A percentile compares a stretch with the other conserved stretches of the same genome.
Conservation (phyloP, 176 grass and related monocot genomes). For the Areca catechu region DNA sequence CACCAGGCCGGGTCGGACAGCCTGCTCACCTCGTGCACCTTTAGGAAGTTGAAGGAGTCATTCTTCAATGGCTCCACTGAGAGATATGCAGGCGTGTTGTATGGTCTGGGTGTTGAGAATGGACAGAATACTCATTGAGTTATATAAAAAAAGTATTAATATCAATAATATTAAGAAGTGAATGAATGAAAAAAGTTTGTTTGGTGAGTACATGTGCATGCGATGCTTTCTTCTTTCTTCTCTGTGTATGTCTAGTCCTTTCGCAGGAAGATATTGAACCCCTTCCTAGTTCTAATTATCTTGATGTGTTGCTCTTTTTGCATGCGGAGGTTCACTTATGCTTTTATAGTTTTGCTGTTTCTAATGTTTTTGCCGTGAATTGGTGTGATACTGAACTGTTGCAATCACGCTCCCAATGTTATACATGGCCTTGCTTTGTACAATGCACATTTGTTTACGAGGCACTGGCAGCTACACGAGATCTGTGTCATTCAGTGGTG, state of each 20-base stretch:
- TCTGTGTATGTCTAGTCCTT: background rate
- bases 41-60: slow-evolving; percentile 74
- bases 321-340: background rate
- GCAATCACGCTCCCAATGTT: no score
- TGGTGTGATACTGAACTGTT: no score
- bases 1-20: slow-evolving; percentile 95
- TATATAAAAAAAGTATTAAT: slow-evolving; percentile 9
- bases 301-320: background rate
- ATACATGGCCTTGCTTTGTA: no score
- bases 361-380: no score
- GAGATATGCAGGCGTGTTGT: slow-evolving; percentile 93
- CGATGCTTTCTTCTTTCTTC: background rate
- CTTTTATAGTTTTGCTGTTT: no score
- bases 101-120: slow-evolving; percentile 80
- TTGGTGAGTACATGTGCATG: background rate
- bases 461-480: no score
- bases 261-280: background rate
- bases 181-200: slow-evolving; percentile 6
- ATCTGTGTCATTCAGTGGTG: no score
- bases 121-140: slow-evolving; percentile 63
- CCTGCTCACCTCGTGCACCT: slow-evolving; percentile 68
- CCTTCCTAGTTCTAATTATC: background rate
- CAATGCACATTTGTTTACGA: no score
- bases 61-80: slow-evolving; percentile 75
- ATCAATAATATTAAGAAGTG: slow-evolving; percentile 7